Base-by-base conservation (phyloP, 129 eudicot genomes). In the Tagetes erecta region DNA sequence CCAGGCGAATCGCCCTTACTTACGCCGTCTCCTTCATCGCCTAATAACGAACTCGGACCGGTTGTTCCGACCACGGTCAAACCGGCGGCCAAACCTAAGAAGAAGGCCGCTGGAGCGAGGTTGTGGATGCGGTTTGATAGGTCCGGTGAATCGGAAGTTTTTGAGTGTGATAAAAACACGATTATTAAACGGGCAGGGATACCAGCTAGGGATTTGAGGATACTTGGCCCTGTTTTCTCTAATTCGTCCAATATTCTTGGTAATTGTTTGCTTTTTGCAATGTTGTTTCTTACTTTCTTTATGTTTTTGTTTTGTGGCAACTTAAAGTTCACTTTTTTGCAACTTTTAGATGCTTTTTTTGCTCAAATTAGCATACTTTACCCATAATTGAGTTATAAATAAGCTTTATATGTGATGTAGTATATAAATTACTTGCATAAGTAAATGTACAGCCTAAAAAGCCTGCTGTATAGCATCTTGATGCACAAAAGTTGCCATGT, bases 181-280 rank as follows among this genome's bases (percentile, higher is more conserved):
- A 91, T 95, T 31, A 82, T 91, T 40, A 88, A 88, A 80, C 93
- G 97, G 20, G 92, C 86, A 0, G 85, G 88, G 13, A 84, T 95
- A 71, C 99, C 99, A 47, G 78, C 99, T 77, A 82, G 99, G 87
- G 99, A 95, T 82, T 91, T 95, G 88, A 80, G 99, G 49, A 87
- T 95, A 70, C 95, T 91, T 38, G 99, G 99, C 3, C 99, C 99
- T 71, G 81, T 95, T 34, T 95, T 95, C 88, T 87, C 97, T 57
- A 89, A 95, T 38, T 95, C 97, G 42, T 95, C 99, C 44, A 88
- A 82, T 81, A 95, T 95, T 14, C 96, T 95, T 58, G 99, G 99
- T 95, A 85, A 64, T 66, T 36, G 44, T 37, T 40, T 30, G 33
- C 30, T 44, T 44, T 10, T 44, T 72, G 10, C 42, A 10, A 27